Evolutionary conservation across 805 yeast genomes (phyloP).

Genomic region (Ogataea wickerhamii): DNA sequence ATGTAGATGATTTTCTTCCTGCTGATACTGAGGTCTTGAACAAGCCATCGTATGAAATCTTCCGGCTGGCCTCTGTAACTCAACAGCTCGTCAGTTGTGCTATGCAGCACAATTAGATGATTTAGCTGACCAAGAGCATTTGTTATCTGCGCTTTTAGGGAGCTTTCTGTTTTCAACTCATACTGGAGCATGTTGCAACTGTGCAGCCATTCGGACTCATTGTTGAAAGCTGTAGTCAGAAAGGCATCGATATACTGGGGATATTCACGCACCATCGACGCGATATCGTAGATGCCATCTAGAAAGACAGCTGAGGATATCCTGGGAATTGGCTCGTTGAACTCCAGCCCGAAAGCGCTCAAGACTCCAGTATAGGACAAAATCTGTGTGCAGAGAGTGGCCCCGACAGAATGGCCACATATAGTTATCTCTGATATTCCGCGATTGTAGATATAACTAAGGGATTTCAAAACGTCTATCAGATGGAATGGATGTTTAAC

Average conservation of each 20-base stretch:
- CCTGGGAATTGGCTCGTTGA: slow-evolving; percentile 14
- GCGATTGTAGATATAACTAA: slow-evolving; percentile 27
- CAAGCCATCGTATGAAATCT: slow-evolving; percentile 36
- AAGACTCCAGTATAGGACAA: slow-evolving; percentile 26
- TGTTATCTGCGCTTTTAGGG: not conserved
- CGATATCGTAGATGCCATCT: slow-evolving; percentile 69
- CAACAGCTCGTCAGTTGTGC: slow-evolving; percentile 64
- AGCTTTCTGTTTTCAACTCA: slow-evolving; percentile 1
- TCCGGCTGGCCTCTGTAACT: slow-evolving; percentile 44
- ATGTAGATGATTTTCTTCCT: slow-evolving; percentile 17
- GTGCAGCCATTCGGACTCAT: slow-evolving; percentile 13
- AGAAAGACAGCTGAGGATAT: slow-evolving; percentile 37
- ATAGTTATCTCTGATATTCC: slow-evolving; percentile 30
- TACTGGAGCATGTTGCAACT: slow-evolving; percentile 18
- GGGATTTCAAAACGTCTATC: slow-evolving; percentile 48
- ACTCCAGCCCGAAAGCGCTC: slow-evolving; percentile 4
- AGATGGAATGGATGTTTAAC: slow-evolving; percentile 60
- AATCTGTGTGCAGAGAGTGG: slow-evolving; percentile 59
- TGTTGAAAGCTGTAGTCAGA: slow-evolving; percentile 54
- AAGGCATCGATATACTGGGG: slow-evolving; percentile 50
- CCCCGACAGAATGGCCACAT: slow-evolving; percentile 83
- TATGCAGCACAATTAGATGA: slow-evolving; percentile 48
- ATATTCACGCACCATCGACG: slow-evolving; percentile 53
- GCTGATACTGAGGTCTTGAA: slow-evolving; percentile 5
- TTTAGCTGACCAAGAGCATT: slow-evolving; percentile 9